Percentiles rank a stretch among this genome's conserved stretches.
Conservation (phyloP, 2,329 filamentous ascomycete genomes). For the Microsporum canis region DNA sequence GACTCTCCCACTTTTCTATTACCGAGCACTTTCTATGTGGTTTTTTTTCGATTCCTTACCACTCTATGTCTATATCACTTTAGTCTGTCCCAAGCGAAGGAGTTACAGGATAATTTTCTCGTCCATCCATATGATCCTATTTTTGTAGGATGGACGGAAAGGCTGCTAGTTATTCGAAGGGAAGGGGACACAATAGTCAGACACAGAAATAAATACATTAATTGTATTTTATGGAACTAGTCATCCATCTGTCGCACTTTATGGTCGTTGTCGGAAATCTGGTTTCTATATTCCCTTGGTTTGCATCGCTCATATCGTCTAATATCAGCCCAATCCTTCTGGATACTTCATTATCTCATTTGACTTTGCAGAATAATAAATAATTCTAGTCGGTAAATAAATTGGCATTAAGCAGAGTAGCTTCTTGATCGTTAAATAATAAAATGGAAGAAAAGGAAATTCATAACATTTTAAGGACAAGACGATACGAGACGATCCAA, state of each 20-base stretch:
- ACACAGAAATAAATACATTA: slow-evolving; percentile 1
- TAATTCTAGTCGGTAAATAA: background rate
- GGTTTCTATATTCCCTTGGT: too few species aligned
- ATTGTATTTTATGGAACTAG: background rate
- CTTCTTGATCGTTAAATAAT: background rate
- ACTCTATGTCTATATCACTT: slow-evolving; percentile 5
- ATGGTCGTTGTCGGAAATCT: too few species aligned
- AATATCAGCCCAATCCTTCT: too few species aligned
- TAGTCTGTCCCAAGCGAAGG: slow-evolving; percentile 2
- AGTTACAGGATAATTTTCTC: slow-evolving; percentile 1
- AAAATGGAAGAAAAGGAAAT: background rate
- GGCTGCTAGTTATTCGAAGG: background rate
- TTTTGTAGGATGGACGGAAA: background rate
- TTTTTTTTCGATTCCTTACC: background rate
- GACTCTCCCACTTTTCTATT: background rate
- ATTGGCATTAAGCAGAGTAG: background rate
- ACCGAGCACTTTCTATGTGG: background rate
- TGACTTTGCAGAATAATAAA: background rate
- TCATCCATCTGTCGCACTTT: background rate
- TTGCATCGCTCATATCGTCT: too few species aligned
- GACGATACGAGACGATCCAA: background rate
- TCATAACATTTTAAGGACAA: slow-evolving; percentile 1
- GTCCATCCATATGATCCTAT: background rate
- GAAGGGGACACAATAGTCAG: background rate
- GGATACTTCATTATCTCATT: too few species aligned